Percentiles rank a stretch among this genome's conserved stretches.
phyloP scores from a whole-genome alignment of 345 rosid genomes.

The Populus nigra region DNA sequence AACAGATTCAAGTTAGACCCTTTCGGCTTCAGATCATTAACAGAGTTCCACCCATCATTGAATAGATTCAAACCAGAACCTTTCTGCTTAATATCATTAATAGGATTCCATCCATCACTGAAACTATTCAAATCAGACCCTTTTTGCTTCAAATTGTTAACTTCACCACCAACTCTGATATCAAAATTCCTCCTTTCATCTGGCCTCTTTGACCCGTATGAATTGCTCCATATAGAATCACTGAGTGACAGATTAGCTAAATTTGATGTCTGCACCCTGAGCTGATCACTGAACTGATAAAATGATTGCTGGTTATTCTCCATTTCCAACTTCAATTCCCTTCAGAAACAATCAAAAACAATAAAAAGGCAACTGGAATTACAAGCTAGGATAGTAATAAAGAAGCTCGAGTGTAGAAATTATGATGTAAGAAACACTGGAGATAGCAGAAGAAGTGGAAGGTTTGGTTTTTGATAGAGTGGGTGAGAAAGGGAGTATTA shows the following conservation, averaged over 20 bases:
- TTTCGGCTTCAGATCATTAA: slow-evolving; percentile 11
- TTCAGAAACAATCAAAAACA: not conserved
- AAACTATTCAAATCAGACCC: slow-evolving; percentile 1
- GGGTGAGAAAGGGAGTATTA: slow-evolving; percentile 19
- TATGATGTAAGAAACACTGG: not conserved
- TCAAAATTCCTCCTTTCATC: slow-evolving; percentile 77
- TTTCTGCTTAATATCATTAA: slow-evolving; percentile 16
- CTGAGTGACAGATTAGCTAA: slow-evolving; percentile 73
- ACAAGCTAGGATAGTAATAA: not conserved
- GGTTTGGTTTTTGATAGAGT: not conserved
- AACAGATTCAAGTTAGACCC: not conserved
- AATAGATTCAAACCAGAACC: slow-evolving; percentile 40
- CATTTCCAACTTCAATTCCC: slow-evolving; percentile 36
- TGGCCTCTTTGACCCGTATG: slow-evolving; percentile 47
- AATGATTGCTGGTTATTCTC: slow-evolving; percentile 87
- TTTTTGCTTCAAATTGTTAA: slow-evolving; percentile 6
- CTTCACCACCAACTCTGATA: slow-evolving; percentile 50
- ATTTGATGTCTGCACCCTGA: slow-evolving; percentile 63
- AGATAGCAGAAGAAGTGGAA: not conserved
- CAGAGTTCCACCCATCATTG: slow-evolving; percentile 43
- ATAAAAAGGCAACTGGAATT: slow-evolving; percentile 18
- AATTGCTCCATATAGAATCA: slow-evolving; percentile 89
- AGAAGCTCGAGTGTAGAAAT: not conserved
- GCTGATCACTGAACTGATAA: slow-evolving; percentile 93
- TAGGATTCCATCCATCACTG: slow-evolving; percentile 9